phyloP scores from a whole-genome alignment of 2,329 filamentous ascomycete species.

The Diaporthe aspalathi region DNA sequence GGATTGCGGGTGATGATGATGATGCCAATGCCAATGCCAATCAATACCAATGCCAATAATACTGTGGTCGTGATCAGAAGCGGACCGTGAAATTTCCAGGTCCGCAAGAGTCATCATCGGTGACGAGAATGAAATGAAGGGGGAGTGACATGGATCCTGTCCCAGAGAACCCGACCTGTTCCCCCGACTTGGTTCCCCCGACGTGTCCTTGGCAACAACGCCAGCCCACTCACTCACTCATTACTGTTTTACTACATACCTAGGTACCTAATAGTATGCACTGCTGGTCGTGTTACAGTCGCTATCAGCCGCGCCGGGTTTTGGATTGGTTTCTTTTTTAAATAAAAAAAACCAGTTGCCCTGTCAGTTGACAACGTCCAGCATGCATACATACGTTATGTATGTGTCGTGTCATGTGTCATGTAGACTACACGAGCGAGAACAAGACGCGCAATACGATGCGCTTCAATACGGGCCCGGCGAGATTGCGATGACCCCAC shows the following conservation, averaged over 20 bases:
- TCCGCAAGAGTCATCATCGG: conserved; percentile 29
- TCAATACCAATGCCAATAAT: too few relatives aligned
- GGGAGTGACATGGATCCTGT: conserved; percentile 25
- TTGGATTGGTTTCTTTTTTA: too few relatives aligned
- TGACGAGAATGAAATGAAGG: conserved; percentile 29
- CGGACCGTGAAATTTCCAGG: conserved; percentile 9
- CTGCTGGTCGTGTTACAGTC: not conserved
- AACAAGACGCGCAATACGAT: conserved; percentile 21
- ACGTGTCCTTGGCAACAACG: conserved; percentile 13
- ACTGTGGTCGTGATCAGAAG: not conserved
- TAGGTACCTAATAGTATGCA: too few relatives aligned
- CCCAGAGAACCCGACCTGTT: conserved; percentile 21
- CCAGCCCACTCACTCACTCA: not conserved
- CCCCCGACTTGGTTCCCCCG: conserved; percentile 22
- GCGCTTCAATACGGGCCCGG: conserved; percentile 31
- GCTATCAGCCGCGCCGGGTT: not conserved
- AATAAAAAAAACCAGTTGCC: too few relatives aligned
- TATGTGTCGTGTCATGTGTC: conserved; percentile 22
- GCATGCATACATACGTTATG: not conserved
- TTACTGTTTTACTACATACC: not conserved
- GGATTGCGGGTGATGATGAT: conserved; percentile 6
- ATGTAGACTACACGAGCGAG: not conserved
- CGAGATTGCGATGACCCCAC: conserved; percentile 39
- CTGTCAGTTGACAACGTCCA: not conserved
- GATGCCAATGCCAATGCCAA: too few relatives aligned